Conservation (phyloP, 108 stramenopile species). For the Thalassiosira profunda region DNA sequence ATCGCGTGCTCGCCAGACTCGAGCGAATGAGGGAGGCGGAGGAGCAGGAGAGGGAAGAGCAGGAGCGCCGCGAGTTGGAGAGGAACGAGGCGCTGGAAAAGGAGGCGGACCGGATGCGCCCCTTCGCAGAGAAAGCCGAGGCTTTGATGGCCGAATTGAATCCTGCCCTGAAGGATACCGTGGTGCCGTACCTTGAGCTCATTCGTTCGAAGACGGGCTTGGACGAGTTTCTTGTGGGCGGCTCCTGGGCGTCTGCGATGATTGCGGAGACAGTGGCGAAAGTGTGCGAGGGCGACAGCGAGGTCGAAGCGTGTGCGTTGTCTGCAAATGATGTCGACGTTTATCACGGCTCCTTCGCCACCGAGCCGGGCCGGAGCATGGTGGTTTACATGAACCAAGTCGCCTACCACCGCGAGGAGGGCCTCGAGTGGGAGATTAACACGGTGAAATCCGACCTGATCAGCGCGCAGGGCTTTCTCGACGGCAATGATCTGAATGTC, state of each 20-base stretch:
- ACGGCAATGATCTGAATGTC: not conserved
- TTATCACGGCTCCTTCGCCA: not conserved
- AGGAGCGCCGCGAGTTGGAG: no score
- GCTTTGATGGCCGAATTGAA: no score
- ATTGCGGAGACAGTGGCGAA: not conserved
- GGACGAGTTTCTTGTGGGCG: not conserved
- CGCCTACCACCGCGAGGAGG: not conserved
- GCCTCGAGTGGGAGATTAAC: not conserved
- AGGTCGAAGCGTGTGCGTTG: not conserved
- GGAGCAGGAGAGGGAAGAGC: no score
- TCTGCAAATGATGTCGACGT: not conserved
- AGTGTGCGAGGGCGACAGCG: not conserved
- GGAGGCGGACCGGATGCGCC: no score
- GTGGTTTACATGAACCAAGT: not conserved
- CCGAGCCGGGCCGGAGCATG: not conserved
- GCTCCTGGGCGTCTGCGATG: not conserved
- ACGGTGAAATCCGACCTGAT: not conserved
- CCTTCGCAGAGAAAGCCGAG: no score
- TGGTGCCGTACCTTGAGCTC: no score
- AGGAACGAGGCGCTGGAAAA: no score
- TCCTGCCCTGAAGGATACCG: no score
- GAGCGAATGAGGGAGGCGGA: no score
- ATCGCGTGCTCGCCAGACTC: no score
- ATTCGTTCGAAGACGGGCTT: no score
- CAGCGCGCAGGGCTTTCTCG: not conserved